These are phyloP conservation scores for Salix exigua DNA, from an alignment of 345 rosid species.

Conservation along the genomic window DNA sequence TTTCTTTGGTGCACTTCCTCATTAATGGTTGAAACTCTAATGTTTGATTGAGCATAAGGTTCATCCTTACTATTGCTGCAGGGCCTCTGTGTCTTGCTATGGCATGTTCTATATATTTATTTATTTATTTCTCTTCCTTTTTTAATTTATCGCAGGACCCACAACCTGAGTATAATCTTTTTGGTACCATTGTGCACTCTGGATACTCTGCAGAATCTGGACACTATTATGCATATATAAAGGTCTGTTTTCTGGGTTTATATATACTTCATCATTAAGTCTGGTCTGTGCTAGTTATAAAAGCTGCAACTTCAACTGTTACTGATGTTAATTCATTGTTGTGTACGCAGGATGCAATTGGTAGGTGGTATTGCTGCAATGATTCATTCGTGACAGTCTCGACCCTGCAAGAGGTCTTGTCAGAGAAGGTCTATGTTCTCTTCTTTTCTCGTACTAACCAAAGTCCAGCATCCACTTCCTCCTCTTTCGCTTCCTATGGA, in stretches of 20 bases:
- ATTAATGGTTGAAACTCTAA: not conserved
- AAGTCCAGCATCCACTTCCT: slow-evolving; percentile 45
- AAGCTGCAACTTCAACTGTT: slow-evolving; percentile 11
- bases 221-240: slow-evolving; percentile 93
- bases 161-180: slow-evolving; percentile 80
- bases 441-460: slow-evolving; percentile 77
- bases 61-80: not conserved
- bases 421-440: slow-evolving; percentile 90
- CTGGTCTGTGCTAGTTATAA: not conserved
- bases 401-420: slow-evolving; percentile 77
- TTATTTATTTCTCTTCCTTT: not conserved
- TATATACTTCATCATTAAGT: slow-evolving; percentile 3
- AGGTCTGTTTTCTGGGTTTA: slow-evolving; percentile 39
- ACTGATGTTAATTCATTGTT: slow-evolving; percentile 19
- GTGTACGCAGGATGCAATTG: slow-evolving; percentile 65
- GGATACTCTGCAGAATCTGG: slow-evolving; percentile 92
- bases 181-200: slow-evolving; percentile 93
- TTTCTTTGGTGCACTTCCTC: not conserved
- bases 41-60: not conserved
- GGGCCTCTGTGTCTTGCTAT: not conserved
- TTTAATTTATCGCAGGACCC: slow-evolving; percentile 50
- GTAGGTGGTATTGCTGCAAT: slow-evolving; percentile 93
- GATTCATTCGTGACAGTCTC: slow-evolving; percentile 73
- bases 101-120: not conserved
- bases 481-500: slow-evolving; percentile 45